A percentile compares a stretch with the other conserved stretches of the same genome.
These are phyloP conservation scores for Kwoniella dejecticola DNA, from an alignment of 768 basidiomycete genomes.

Conservation along the genomic window DNA sequence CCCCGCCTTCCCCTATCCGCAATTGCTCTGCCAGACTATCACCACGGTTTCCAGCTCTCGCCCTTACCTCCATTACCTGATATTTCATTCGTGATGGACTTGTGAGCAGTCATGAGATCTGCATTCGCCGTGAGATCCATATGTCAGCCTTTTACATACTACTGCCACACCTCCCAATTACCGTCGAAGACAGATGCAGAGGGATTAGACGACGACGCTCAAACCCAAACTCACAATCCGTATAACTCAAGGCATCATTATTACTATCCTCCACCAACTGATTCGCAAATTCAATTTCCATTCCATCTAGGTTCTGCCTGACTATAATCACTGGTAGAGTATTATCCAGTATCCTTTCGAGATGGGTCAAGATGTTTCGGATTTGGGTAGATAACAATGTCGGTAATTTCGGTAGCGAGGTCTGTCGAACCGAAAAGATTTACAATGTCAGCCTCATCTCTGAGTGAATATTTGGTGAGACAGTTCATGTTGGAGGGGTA, in stretches of 20 bases:
- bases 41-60: constrained; percentile 54
- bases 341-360: constrained; percentile 59
- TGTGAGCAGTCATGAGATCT: constrained; percentile 55
- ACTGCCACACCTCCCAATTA: neutral
- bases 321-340: constrained; percentile 65
- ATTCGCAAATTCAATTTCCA: constrained; percentile 94
- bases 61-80: constrained; percentile 42
- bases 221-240: constrained; percentile 73
- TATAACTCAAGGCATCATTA: constrained; percentile 88
- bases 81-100: constrained; percentile 52
- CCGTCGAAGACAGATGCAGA: neutral
- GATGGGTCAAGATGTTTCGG: constrained; percentile 76
- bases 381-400: constrained; percentile 81
- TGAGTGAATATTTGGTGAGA: no score
- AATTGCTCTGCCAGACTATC: neutral
- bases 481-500: no score
- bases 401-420: constrained; percentile 68
- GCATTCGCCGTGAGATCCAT: no score
- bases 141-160: no score
- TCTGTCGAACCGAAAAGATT: constrained; percentile 57
- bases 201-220: no score
- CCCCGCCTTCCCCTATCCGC: neutral
- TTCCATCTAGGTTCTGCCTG: constrained; percentile 87
- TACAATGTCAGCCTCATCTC: no score
- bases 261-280: constrained; percentile 97